Conservation (phyloP, 805 yeast species). For the Torulaspora microellipsoides region DNA sequence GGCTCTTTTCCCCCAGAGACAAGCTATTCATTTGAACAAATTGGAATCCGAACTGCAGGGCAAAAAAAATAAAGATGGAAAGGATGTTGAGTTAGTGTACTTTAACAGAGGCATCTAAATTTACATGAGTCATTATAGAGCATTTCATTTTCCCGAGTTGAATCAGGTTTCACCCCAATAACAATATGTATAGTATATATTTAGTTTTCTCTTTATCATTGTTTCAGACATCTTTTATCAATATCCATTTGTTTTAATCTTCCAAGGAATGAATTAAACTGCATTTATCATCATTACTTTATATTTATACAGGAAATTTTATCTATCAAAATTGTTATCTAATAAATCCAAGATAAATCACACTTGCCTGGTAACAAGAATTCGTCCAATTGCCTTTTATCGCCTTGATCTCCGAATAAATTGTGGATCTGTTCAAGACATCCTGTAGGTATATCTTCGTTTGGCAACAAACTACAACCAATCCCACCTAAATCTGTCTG, state of each 20-base stretch:
- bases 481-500: conserved; percentile 83
- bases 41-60: conserved; percentile 63
- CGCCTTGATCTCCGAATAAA: conserved; percentile 14
- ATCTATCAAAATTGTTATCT: not conserved
- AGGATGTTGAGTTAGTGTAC: conserved; percentile 54
- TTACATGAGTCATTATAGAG: too few relatives aligned
- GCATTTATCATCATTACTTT: not conserved
- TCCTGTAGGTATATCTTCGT: conserved; percentile 10
- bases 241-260: not conserved
- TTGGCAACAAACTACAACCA: conserved; percentile 54
- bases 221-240: too few relatives aligned
- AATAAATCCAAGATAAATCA: conserved; percentile 16
- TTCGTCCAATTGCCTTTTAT: conserved; percentile 12
- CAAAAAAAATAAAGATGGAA: conserved; percentile 59
- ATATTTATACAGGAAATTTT: not conserved
- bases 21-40: conserved; percentile 50
- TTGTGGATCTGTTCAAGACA: conserved; percentile 4
- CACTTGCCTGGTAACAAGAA: conserved; percentile 17
- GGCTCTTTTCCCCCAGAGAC: conserved; percentile 91
- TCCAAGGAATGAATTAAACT: not conserved
- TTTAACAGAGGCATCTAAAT: conserved; percentile 88
- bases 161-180: too few relatives aligned
- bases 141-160: too few relatives aligned
- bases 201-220: too few relatives aligned
- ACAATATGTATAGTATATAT: too few relatives aligned